These are phyloP conservation scores for Tuber borchii DNA, from an alignment of 495 filamentous ascomycete genomes.

Conservation along the genomic window DNA sequence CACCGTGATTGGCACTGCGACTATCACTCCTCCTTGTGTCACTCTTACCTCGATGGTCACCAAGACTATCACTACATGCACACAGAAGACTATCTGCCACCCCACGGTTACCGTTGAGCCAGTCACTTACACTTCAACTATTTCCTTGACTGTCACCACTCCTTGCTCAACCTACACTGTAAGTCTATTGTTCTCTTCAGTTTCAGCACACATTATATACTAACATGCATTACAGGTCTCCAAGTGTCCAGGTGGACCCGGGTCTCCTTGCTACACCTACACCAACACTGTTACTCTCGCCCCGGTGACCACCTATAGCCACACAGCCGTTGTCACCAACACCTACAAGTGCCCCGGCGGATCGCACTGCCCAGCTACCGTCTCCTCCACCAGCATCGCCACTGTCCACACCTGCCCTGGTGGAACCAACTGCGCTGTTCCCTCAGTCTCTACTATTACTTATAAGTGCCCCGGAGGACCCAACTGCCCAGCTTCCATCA, in stretches of 20 bases:
- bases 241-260: slow-evolving; percentile 20
- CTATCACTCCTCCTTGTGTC: slow-evolving; percentile 22
- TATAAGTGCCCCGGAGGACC: slow-evolving; percentile 8
- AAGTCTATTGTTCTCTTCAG: background rate
- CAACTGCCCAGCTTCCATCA: slow-evolving; percentile 9
- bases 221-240: slow-evolving; percentile 3
- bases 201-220: background rate
- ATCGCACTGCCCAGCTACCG: slow-evolving; percentile 3
- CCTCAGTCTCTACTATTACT: slow-evolving; percentile 16
- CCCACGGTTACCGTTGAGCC: slow-evolving; percentile 22
- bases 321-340: slow-evolving; percentile 13
- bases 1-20: background rate
- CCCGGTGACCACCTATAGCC: slow-evolving; percentile 16
- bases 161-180: slow-evolving; percentile 30
- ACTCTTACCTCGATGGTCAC: slow-evolving; percentile 30
- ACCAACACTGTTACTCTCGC: slow-evolving; percentile 27
- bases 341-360: slow-evolving; percentile 8
- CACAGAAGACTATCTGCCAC: slow-evolving; percentile 11
- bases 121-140: slow-evolving; percentile 29
- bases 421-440: slow-evolving; percentile 16
- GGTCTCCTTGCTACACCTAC: slow-evolving; percentile 21
- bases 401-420: slow-evolving; percentile 5
- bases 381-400: background rate
- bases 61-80: slow-evolving; percentile 28
- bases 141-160: slow-evolving; percentile 30